Evolutionary conservation across 2,329 filamentous ascomycete genomes (phyloP), one percentile per base, ranked within the genome.

Genomic region (Diaporthe aspalathi): DNA sequence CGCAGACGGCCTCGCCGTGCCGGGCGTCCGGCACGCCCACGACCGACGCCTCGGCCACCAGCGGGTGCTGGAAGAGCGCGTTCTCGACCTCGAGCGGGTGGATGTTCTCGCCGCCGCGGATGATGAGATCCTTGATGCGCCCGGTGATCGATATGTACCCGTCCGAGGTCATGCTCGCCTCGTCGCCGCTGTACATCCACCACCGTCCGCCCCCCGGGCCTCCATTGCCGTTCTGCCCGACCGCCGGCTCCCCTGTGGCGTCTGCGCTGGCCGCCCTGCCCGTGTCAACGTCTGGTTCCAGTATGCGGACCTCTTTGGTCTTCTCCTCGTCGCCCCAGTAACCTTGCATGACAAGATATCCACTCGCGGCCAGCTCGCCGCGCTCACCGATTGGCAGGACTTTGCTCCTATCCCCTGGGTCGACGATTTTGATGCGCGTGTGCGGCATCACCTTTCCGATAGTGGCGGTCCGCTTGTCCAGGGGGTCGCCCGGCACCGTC

Each of bases 171-270:
- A 98, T 97, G 67, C 85, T 83, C 2, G 94, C 96, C 84, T 98
- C 95, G 78, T 99, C 96, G 24, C 96, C 96, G 0, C 93, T 97
- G 81, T 93, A 86, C 92, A 98, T 96, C 95, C 95, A 98, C 22
- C 92, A 78, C 56, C 86, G 88, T 85, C 0, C 86, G 80, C 12
- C 87, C 81, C 67, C 89, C 87, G 2, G 79, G 9, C 17, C 53
- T 11, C 60, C 73, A 7, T 9, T 14, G 20, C 40, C 54, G 4
- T 57, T 60, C 27, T 52, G 49, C 16, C 24, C 27, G 14, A 66
- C 50, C 2, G 67, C 62, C 16, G 63, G 66, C n/a, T 74, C 74
- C n/a, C 76, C 74, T 12, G 40, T 40, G 11, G 60, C 70, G 9
- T 53, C 49, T 3, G 60, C 27, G 47, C 76, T 75, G 22, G 45